Evolutionary conservation across 495 filamentous ascomycete genomes (phyloP).

Genomic region (Mycothermus thermophilus): DNA sequence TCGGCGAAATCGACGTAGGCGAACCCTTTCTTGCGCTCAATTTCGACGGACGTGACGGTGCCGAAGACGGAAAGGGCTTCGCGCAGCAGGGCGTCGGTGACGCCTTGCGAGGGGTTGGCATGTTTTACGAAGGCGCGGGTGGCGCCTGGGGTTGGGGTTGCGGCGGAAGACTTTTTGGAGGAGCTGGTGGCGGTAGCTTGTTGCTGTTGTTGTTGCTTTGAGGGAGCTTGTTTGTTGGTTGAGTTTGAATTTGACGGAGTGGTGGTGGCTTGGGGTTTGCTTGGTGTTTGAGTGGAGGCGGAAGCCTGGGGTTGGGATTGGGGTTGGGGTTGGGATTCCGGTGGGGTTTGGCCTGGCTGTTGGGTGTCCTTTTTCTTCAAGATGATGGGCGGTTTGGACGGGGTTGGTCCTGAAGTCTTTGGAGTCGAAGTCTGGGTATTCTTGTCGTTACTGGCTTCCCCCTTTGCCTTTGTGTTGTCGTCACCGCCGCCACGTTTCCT

Average conservation of each 20-base stretch:
- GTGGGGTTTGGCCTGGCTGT: conserved; percentile 9
- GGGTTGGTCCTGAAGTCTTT: conserved; percentile 8
- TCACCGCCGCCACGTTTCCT: conserved; percentile 18
- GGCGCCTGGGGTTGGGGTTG: conserved; percentile 37
- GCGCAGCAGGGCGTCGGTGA: conserved; percentile 65
- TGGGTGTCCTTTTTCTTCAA: conserved; percentile 23
- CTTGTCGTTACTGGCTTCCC: conserved; percentile 7
- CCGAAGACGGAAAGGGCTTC: conserved; percentile 60
- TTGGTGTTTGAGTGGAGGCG: conserved; percentile 7
- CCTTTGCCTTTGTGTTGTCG: conserved; percentile 10
- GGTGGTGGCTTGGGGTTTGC: conserved; percentile 5
- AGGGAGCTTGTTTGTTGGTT: too few species aligned
- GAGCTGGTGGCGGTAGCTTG: conserved; percentile 11
- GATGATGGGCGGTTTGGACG: conserved; percentile 22
- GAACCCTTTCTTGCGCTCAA: conserved; percentile 86
- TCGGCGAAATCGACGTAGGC: conserved; percentile 78
- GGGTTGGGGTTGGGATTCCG: conserved; percentile 12
- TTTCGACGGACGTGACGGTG: conserved; percentile 60
- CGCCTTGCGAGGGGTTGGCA: conserved; percentile 79
- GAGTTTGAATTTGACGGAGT: conserved; percentile 5
- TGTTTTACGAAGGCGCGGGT: conserved; percentile 88
- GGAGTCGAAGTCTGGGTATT: too few species aligned
- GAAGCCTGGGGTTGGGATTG: conserved; percentile 13
- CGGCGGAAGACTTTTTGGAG: conserved; percentile 10
- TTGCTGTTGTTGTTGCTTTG: neutral